Evolutionary conservation across 108 stramenopile species (phyloP), one percentile per base, ranked within the genome.

Genomic region (Cyclotella distinguenda): DNA sequence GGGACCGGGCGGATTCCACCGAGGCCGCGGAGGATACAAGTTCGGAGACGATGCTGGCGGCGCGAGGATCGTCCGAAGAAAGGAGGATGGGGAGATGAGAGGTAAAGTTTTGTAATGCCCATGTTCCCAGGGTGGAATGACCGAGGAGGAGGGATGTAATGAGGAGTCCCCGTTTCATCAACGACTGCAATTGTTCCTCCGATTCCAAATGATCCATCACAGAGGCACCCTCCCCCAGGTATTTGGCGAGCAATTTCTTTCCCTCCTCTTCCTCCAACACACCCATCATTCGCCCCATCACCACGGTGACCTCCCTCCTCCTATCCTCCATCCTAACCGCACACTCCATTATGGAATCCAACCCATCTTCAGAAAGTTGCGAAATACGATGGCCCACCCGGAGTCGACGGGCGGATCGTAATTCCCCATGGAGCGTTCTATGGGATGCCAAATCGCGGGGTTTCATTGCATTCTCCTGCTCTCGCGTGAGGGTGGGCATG

Each of bases 31-130:
- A 74, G 15, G 89, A 86, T 13, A 89, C 64, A 0, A 94, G 64
- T 46, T 94, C 93, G 0, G 88, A 86, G 18, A 84, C 93, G n/a
- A 91, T 81, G 56, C 80, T 81, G 83, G 87, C 84, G 25, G 93
- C 89, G 30, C 64, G 77, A 28, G 70, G 54, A 53, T 89, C 84
- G 11, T 73, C 45, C 4, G 92, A 93, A 19, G 74, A 72, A 7
- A 82, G 75, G n/a, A n/a, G n/a, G n/a, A n/a, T n/a, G n/a, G n/a
- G n/a, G n/a, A n/a, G n/a, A n/a, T n/a, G n/a, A n/a, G n/a, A n/a
- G n/a, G n/a, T n/a, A n/a, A n/a, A n/a, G n/a, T n/a, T n/a, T n/a
- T 84, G 78, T 32, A 94, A 39, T 8, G 87, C 80, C 93, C 93
- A 94, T 13, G 63, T 77, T 36, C 93, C 89, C 12, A 91, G 68